Evolutionary conservation across 78 protist species (phyloP), one percentile per base, ranked within the genome.

Genomic region (Salpingoeca rosetta): DNA sequence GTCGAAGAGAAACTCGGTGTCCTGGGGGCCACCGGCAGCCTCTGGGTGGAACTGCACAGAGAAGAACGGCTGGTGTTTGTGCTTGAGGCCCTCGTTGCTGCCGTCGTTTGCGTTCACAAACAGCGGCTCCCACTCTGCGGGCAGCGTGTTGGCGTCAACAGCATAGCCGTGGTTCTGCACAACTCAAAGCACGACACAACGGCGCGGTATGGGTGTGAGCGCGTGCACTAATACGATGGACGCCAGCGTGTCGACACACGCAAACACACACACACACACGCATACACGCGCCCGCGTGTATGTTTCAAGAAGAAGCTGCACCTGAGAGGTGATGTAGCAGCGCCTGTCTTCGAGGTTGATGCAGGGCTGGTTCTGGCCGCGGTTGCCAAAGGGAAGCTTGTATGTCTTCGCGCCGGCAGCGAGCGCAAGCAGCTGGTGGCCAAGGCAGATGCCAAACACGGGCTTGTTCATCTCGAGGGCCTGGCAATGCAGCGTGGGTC

Each of bases 11-110:
- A 87, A 95, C 73, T 87, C 95, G 17, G 98, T 92, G 87, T 97
- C 99, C 40, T 79, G 74, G 36, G 99, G 98, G 72, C 98, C 98
- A 11, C 95, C 96, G 36, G 80, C 39, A 31, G 96, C 97, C 91
- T 97, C 99, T 22, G 99, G 99, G 92, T 97, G 99, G 92, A 97
- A 97, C 93, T 97, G 98, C 22, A 93, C 97, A 44, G 88, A 83
- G 86, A 92, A 94, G 89, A 90, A 93, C 22, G 98, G 98, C 86
- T 90, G 88, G 41, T 85, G 77, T 17, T 35, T 44, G 88, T 95
- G 98, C 37, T 81, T 57, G 84, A 96, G 73, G 84, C 98, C 99
- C 87, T 97, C 99, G 89, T 95, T 95, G n/a, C 95, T 84, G 40
- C 45, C 31, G 89, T 97, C 99, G 88, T 97, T 97, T 28, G 94